Conservation (phyloP, 2,329 filamentous ascomycete genomes). For the Pseudocercospora pini-densiflorae region DNA sequence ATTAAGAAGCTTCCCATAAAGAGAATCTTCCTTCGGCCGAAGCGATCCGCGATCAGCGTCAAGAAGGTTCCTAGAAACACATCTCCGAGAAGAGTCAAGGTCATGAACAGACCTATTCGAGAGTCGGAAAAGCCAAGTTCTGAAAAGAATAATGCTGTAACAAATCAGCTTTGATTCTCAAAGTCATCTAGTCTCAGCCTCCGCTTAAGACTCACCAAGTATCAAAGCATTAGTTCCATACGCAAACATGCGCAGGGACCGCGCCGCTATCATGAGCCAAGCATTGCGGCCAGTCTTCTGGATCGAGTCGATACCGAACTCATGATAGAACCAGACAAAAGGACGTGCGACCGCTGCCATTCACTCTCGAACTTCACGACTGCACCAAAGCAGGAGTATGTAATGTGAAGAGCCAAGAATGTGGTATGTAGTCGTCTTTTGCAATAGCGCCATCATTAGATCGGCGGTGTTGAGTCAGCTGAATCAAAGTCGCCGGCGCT, state of each 20-base stretch:
- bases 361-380: constrained; percentile 10
- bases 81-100: constrained; percentile 38
- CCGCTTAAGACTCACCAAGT: constrained; percentile 29
- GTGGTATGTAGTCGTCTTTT: background rate
- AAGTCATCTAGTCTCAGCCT: background rate
- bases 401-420: background rate
- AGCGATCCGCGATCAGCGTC: constrained; percentile 40
- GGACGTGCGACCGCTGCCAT: constrained; percentile 31
- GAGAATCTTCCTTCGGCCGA: constrained; percentile 39
- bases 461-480: constrained; percentile 6
- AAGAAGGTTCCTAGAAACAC: constrained; percentile 40
- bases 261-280: constrained; percentile 58
- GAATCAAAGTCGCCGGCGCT: background rate
- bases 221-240: constrained; percentile 39
- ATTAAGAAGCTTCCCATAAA: constrained; percentile 39
- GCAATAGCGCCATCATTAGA: background rate
- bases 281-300: constrained; percentile 49
- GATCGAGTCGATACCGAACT: constrained; percentile 40
- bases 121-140: constrained; percentile 39
- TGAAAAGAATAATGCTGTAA: constrained; percentile 40
- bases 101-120: constrained; percentile 43
- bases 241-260: constrained; percentile 44
- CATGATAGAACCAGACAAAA: constrained; percentile 39
- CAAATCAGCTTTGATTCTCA: constrained; percentile 3
- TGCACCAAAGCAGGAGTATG: constrained; percentile 11